Base-by-base conservation (phyloP, 805 yeast species). In the Nematodospora valgi region DNA sequence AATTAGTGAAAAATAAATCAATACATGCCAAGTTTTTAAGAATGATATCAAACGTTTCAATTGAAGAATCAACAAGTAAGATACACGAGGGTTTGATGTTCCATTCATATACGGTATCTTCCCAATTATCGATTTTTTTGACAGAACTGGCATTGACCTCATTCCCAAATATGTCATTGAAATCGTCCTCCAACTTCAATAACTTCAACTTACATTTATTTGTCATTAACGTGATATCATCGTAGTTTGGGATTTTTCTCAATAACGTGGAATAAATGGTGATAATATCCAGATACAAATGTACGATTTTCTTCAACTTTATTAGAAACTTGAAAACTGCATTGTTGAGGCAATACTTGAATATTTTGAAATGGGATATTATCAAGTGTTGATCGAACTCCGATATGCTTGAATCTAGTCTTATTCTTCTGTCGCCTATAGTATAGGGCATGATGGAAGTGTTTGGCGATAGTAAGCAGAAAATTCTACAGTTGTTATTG, bases 191-290 rank as follows among this genome's bases (percentile, higher is more conserved):
- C 20, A 64, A 42, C 30, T 44, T 47, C 20, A 44, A 29, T 26
- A 62, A 31, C 4, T 41, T 35, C 14, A 37, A 15, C 34, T 50
- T 51, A 5, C 59, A 47, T 19, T 40, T 39, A 30, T 40, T 34
- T 2, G 68, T 48, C 58, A 63, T 52, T n/a, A 35, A 13, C 2
- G 68, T 61, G 34, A 67, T 46, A 46, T 67, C 73, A 27, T 64
- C 71, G 38, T 64, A 65, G 38, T 64, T 49, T 16, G 68, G 64
- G 18, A 67, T 56, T 39, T 67, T 67, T 28, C 50, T 44, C 18
- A 67, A 48, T 27, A 67, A 47, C 11, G 70, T 62, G 33, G 63
- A 48, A 45, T 65, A 67, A 23, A 66, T 65, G 37, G 63, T 62
- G 19, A 65, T 45, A 23, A 64, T 49, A 45, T 67, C 73, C 17